These are phyloP conservation scores for Sporisorium reilianum DNA, from an alignment of 1,284 basidiomycete species.

Conservation along the genomic window DNA sequence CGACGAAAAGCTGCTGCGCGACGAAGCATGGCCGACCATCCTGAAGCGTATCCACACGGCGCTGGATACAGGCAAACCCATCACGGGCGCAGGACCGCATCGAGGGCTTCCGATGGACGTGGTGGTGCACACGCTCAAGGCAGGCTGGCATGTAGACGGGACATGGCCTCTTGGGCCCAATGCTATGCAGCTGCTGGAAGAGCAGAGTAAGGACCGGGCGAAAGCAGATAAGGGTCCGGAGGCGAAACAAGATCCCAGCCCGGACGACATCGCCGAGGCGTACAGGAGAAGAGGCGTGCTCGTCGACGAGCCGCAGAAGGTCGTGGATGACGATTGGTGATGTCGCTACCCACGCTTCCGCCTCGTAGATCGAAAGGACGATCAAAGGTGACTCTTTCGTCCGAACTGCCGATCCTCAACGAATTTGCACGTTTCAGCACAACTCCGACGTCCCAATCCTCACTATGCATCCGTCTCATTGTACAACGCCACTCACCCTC, in stretches of 20 bases:
- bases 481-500: neutral
- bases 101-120: conserved; percentile 39
- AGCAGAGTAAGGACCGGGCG: conserved; percentile 14
- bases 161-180: conserved; percentile 45
- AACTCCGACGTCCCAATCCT: too few relatives aligned
- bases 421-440: too few relatives aligned
- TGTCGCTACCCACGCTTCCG: neutral
- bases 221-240: conserved; percentile 26
- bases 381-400: too few relatives aligned
- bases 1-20: conserved; percentile 17
- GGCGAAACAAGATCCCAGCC: conserved; percentile 38
- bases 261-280: conserved; percentile 16
- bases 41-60: conserved; percentile 31
- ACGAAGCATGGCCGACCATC: conserved; percentile 33
- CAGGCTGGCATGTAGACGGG: conserved; percentile 41
- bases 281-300: conserved; percentile 27
- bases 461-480: too few relatives aligned
- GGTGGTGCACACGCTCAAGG: conserved; percentile 37
- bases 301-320: conserved; percentile 12
- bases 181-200: conserved; percentile 28
- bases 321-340: conserved; percentile 34
- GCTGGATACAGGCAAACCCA: conserved; percentile 30
- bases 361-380: neutral
- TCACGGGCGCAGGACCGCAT: conserved; percentile 34
- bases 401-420: too few relatives aligned